Evolutionary conservation across 208 protist genomes (phyloP).

Genomic region (Trypanosoma platydactyli): DNA sequence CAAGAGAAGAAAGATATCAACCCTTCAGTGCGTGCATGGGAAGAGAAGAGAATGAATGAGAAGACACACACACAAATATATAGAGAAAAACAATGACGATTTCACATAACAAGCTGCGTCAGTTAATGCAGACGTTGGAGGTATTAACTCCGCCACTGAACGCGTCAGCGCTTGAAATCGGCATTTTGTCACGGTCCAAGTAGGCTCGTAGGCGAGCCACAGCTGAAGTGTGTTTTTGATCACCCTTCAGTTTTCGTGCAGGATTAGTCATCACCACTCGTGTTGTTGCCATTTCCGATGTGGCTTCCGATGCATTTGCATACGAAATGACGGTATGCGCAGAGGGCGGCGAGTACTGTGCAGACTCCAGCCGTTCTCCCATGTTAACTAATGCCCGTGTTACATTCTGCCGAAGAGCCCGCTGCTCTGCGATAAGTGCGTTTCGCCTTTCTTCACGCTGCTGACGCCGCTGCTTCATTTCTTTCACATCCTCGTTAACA

Average conservation of each 20-base stretch:
- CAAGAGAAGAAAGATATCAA: too few species aligned
- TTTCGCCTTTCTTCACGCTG: conserved; percentile 38
- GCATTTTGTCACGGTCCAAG: conserved; percentile 16
- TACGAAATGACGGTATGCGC: background rate
- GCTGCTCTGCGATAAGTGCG: conserved; percentile 45
- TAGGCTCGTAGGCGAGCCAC: conserved; percentile 10
- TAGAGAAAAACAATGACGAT: too few species aligned
- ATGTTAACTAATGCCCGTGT: conserved; percentile 6
- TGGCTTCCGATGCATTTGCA: too few species aligned
- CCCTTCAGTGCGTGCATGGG: too few species aligned
- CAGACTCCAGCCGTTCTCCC: conserved; percentile 8
- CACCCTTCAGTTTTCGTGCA: background rate
- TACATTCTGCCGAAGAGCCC: conserved; percentile 33
- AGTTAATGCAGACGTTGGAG: background rate
- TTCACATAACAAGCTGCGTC: too few species aligned
- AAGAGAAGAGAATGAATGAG: too few species aligned
- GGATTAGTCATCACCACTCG: too few species aligned
- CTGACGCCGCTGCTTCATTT: conserved; percentile 43
- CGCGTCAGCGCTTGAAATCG: too few species aligned
- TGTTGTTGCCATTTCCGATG: too few species aligned
- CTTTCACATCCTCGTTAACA: conserved; percentile 23
- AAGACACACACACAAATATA: too few species aligned
- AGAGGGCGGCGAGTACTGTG: background rate
- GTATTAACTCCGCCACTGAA: background rate
- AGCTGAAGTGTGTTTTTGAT: background rate